These are phyloP conservation scores for Saccharomycopsis malanga DNA, from an alignment of 805 yeast genomes.

Conservation along the genomic window DNA sequence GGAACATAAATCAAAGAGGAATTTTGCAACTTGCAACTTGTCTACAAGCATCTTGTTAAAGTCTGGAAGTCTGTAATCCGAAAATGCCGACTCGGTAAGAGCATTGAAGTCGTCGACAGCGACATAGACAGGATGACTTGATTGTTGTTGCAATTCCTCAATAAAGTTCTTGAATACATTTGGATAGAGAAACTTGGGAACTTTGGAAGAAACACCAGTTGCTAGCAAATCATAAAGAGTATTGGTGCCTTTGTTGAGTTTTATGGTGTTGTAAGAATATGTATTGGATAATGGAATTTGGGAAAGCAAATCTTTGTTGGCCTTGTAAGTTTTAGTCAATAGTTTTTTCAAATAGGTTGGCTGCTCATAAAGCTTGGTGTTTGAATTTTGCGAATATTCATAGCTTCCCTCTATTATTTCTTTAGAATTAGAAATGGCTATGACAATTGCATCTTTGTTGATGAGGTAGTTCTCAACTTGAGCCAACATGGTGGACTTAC, in stretches of 20 bases:
- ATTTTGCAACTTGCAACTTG: conserved; percentile 57
- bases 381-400: conserved; percentile 54
- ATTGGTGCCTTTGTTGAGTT: conserved; percentile 25
- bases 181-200: conserved; percentile 4
- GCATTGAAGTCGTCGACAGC: conserved; percentile 73
- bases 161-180: conserved; percentile 12
- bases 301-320: conserved; percentile 36
- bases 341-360: conserved; percentile 68
- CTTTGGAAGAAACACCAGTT: conserved; percentile 2
- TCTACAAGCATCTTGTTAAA: conserved; percentile 51
- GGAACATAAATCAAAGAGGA: conserved; percentile 44
- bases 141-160: conserved; percentile 45
- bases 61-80: conserved; percentile 53
- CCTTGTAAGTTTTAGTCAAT: conserved; percentile 42
- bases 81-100: conserved; percentile 43
- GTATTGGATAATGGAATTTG: conserved; percentile 31
- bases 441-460: conserved; percentile 38
- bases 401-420: conserved; percentile 62
- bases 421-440: conserved; percentile 60
- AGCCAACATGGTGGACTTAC: conserved; percentile 66
- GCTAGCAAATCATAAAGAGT: conserved; percentile 40
- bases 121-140: conserved; percentile 49
- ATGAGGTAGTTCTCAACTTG: conserved; percentile 59
- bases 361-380: conserved; percentile 52
- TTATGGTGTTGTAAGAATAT: conserved; percentile 28